Base-by-base conservation (phyloP, 129 eudicot species). In the Escallonia herrerae region DNA sequence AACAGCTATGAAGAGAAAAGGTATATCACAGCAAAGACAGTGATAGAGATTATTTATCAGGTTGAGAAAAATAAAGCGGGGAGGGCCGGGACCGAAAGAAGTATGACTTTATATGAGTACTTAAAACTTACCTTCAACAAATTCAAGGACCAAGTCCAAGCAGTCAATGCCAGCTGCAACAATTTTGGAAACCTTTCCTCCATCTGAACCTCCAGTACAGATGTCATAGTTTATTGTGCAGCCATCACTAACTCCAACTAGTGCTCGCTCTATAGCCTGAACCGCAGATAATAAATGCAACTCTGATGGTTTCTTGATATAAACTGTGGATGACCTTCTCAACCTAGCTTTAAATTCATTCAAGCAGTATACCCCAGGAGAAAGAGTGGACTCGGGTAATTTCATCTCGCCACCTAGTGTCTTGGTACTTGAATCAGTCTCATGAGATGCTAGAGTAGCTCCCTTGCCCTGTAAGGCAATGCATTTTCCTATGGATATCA, bases 81-180 rank as follows among this genome's bases (percentile, higher is more conserved):
- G 33, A 22, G 33, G 33, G 33, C 33, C 3, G 46, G 54, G 60
- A 40, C 8, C 45, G 38, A 15, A 40, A 12, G 41, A 5, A 22
- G 33, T 22, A 22, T 1, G 33, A 22, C 33, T 22, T 22, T 22
- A 33, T 6, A 43, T 51, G 48, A 40, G 22, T 7, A 14, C 44
- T 7, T 12, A 48, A 58, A 39, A 40, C 55, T 73, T 87, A 83
- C 98, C 99, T 75, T 83, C 78, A 54, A 80, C 85, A 70, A 72
- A 86, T 74, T 89, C 99, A 61, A 93, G 87, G 74, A 93, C 61
- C 77, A 86, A 74, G 77, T 86, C 99, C 62, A 93, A 77, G 76
- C 89, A 82, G 74, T 86, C 91, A 83, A 93, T 66, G 60, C 95
- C 91, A 60, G 91, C 96, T 67, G 95, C 96, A 75, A 89, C 95